Evolutionary conservation across 352 stramenopile genomes (phyloP).

Genomic region (Paralagenidium karlingii): DNA sequence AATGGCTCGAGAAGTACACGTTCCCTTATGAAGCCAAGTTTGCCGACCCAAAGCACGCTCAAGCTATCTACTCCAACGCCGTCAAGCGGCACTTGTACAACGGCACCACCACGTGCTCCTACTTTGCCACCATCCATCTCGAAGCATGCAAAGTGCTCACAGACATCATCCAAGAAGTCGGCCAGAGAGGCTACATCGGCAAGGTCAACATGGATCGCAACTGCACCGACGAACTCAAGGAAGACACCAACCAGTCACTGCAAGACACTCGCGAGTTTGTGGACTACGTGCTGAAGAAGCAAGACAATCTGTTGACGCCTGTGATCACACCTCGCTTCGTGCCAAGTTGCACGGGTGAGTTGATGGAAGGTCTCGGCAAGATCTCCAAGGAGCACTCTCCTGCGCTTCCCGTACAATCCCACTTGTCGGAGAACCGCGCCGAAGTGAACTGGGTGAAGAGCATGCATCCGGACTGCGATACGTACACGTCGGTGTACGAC

Average conservation of each 20-base stretch:
- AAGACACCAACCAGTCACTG: slow-evolving; percentile 79
- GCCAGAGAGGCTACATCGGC: slow-evolving; percentile 85
- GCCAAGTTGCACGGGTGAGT: slow-evolving; percentile 65
- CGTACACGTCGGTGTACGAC: slow-evolving; percentile 75
- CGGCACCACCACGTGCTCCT: slow-evolving; percentile 91
- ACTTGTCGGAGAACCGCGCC: slow-evolving; percentile 83
- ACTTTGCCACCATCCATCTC: slow-evolving; percentile 90
- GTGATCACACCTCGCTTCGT: slow-evolving; percentile 92
- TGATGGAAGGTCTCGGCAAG: slow-evolving; percentile 71
- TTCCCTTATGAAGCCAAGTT: slow-evolving; percentile 89
- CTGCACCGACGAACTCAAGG: slow-evolving; percentile 55
- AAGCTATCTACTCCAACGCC: slow-evolving; percentile 78
- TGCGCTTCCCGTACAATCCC: slow-evolving; percentile 80
- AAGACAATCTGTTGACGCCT: slow-evolving; percentile 66
- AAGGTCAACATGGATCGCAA: slow-evolving; percentile 97
- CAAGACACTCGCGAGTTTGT: slow-evolving; percentile 81
- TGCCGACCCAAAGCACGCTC: slow-evolving; percentile 39
- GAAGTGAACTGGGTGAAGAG: slow-evolving; percentile 81
- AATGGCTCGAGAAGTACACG: slow-evolving; percentile 92
- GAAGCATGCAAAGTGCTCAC: slow-evolving; percentile 84
- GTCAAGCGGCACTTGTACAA: slow-evolving; percentile 76
- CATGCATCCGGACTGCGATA: slow-evolving; percentile 70
- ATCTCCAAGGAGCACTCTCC: slow-evolving; percentile 72
- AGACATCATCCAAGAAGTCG: slow-evolving; percentile 69
- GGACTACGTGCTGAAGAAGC: slow-evolving; percentile 66